Percentiles rank a stretch among this genome's conserved stretches.
phyloP scores from a whole-genome alignment of 2,329 filamentous ascomycete genomes.

The Venturia effusa region DNA sequence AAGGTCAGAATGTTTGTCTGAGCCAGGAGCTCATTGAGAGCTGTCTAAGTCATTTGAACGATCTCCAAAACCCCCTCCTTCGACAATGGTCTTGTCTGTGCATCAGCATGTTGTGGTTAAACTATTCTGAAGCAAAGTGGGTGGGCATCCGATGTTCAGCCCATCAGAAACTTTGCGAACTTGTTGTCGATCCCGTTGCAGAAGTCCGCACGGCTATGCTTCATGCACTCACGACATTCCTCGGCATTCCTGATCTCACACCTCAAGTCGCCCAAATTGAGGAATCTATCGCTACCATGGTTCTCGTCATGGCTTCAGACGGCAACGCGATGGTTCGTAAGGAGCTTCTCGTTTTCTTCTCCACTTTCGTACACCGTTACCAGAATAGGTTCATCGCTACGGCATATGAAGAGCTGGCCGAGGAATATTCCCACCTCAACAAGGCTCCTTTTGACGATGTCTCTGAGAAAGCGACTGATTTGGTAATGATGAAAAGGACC shows the following conservation, averaged over 20 bases:
- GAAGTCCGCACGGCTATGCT: conserved; percentile 91
- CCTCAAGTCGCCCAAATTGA: conserved; percentile 86
- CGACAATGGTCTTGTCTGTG: conserved; percentile 95
- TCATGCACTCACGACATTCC: conserved; percentile 84
- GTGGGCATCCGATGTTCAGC: conserved; percentile 83
- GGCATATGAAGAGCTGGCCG: conserved; percentile 79
- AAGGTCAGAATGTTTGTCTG: conserved; percentile 85
- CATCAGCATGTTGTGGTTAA: conserved; percentile 87
- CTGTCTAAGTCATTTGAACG: conserved; percentile 72
- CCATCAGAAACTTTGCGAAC: conserved; percentile 65
- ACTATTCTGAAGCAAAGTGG: conserved; percentile 90
- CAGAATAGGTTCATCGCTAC: conserved; percentile 86
- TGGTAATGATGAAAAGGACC: conserved; percentile 6
- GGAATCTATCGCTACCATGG: conserved; percentile 77
- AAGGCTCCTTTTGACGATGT: conserved; percentile 3
- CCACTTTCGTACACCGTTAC: conserved; percentile 80
- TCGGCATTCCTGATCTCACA: conserved; percentile 86
- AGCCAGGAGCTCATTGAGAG: conserved; percentile 83
- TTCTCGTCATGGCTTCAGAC: conserved; percentile 86
- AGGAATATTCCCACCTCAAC: conserved; percentile 48
- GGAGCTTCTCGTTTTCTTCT: conserved; percentile 88
- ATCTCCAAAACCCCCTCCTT: conserved; percentile 77
- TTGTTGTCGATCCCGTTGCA: conserved; percentile 76
- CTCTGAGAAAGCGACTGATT: not conserved
- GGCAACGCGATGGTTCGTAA: conserved; percentile 90